A percentile compares a stretch with the other conserved stretches of the same genome.
Conservation (phyloP, 805 yeast genomes). For the Lachancea meyersii region DNA sequence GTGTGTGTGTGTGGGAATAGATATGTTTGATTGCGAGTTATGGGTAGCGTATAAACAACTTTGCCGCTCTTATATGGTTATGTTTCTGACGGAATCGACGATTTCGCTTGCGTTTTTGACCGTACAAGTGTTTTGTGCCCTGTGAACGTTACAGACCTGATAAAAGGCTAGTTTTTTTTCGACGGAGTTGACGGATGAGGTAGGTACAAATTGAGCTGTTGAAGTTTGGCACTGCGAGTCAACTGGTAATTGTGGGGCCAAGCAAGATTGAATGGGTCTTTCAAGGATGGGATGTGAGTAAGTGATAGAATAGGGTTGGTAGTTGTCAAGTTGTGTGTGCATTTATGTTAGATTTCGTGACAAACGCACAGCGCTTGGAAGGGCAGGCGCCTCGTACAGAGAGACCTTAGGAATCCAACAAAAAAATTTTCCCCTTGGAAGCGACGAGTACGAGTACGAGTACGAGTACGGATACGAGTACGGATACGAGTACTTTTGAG, state of each 20-base stretch:
- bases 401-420: constrained; percentile 7
- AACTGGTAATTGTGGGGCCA: too few relatives aligned
- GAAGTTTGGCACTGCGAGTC: too few relatives aligned
- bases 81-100: too few relatives aligned
- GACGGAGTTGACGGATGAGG: too few relatives aligned
- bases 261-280: too few relatives aligned
- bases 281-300: neutral
- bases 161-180: neutral
- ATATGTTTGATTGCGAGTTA: neutral
- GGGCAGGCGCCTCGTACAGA: too few relatives aligned
- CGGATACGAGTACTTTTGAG: neutral
- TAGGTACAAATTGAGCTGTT: too few relatives aligned
- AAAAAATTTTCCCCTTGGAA: constrained; percentile 7
- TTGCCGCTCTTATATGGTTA: too few relatives aligned
- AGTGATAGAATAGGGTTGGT: too few relatives aligned
- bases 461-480: neutral
- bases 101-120: too few relatives aligned
- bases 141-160: neutral
- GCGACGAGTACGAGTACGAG: neutral
- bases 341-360: neutral
- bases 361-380: neutral
- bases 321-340: neutral
- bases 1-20: neutral
- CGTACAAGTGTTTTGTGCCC: too few relatives aligned
- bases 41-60: too few relatives aligned